Evolutionary conservation across 306 rosid genomes (phyloP), one percentile per base, ranked within the genome.

Genomic region (Vigna hirtella): DNA sequence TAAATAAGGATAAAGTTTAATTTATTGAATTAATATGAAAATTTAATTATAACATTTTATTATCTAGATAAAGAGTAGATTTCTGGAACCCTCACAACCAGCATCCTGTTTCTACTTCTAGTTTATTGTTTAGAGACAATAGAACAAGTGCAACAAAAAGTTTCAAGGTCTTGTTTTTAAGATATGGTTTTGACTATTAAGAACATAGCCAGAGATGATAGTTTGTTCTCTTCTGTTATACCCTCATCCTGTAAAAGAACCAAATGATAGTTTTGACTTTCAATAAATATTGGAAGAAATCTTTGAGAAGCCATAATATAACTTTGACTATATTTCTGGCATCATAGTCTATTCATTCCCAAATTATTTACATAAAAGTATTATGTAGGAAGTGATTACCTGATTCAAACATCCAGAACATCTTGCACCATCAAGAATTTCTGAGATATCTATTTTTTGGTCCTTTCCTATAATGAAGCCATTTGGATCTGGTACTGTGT

Each of bases 241-340:
- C 88, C 92, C 98, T 94, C 49, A 12, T 89, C 93, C 98, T 94
- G 79, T 47, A 76, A 73, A 62, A 38, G 65, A 66, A 24, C 70
- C 18, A n/a, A 24, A 74, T 61, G 15, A 47, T 34, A 43, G 38
- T 82, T 74, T 12, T 45, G 63, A 49, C 30, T 81, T 63, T 2
- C 52, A 47, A 82, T 42, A 70, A 76, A 47, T 72, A 66, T 4
- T 22, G 8, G 10, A 61, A 68, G 48, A 72, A 55, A 68, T 63
- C 11, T 32, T 47, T 32, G 20, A 62, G 36, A 3, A 57, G 55
- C 61, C 14, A 28, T 61, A 66, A 43, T 36, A 66, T 70, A 53
- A 47, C 8, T 7, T 53, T 66, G 20, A 52, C 17, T 28, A 71
- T 51, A 64, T 63, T 66, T 77, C 32, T 22, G 11, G 22, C 67